Evolutionary conservation across 371 early-diverging fungal species (phyloP), one percentile per base, ranked within the genome.

Genomic region (Smittium culicis): DNA sequence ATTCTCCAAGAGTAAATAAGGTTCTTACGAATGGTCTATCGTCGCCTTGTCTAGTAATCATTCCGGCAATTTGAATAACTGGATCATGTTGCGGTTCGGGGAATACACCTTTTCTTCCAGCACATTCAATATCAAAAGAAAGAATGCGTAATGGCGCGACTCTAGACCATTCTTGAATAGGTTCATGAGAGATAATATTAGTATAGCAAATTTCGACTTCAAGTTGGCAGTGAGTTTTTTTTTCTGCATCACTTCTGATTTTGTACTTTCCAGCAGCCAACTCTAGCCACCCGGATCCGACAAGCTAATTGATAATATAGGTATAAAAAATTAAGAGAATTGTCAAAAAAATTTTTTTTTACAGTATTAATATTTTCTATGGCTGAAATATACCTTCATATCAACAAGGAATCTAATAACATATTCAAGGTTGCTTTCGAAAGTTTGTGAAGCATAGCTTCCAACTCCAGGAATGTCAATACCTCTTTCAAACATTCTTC

Each of bases 41-140:
- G 68, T 92, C 85, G n/a, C 93, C 92, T 79, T 97, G 98, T 2
- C 89, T 72, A 1, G 93, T 88, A 2, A 96, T 88, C 45, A 98
- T 85, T 65, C 91, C 94, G 2, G 99, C 99, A 71, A 99, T 99
- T 77, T 99, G 99, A 70, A 99, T 99, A n/a, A 99, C 93, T 0
- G 99, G 95, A 79, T 99, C 99, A 1, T 82, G 69, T 59, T 85
- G 75, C 16, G 99, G 83, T 61, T 93, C 93, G 0, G 99, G 99
- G 71, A 99, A 99, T n/a, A 92, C 79, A 55, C 95, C 95, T 68
- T 91, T 92, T 45, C 96, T 81, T 28, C 99, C 98, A 54, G 94
- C 90, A 73, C 99, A 98, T 80, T 99, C 99, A 69, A 99, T 98
- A 88, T 99, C 99, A 73, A 99, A 95, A 73, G 94, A 93, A 56